Base-by-base conservation (phyloP, 768 basidiomycete species). In the Vararia minispora region DNA sequence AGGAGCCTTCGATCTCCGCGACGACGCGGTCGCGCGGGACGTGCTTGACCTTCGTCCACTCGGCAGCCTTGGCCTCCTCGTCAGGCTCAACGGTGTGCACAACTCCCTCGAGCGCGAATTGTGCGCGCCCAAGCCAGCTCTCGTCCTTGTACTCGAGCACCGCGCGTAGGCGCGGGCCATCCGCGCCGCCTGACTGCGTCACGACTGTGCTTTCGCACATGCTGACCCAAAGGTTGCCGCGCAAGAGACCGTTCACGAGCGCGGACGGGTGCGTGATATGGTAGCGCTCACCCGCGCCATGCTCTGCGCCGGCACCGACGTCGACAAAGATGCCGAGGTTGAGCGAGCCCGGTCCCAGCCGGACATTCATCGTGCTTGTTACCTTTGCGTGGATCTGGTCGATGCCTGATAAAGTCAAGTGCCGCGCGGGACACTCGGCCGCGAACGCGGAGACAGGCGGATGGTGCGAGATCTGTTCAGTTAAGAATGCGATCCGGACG, bases 71-170 rank as follows among this genome's bases (percentile, higher is more conserved):
- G 5, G 64, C 68, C 34, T 76, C 72, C n/a, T n/a, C n/a, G 37
- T 69, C 76, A 16, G 79, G 76, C 29, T 72, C 65, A 34, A 86
- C 85, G 18, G 74, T 74, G 62, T 94, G 89, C 36, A 99, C 77
- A 35, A 97, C 79, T 31, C 94, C 95, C 52, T 91, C 91, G 5
- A 86, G 45, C 30, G 81, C 61, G 66, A 82, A 94, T 45, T 84
- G 82, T 4, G 92, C 80, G 44, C 69, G 76, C 37, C 91, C 89
- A 31, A 95, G 68, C 92, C 92, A 97, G 3, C 85, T 85, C 86
- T 99, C 92, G 55, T 99, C 95, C 61, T 90, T 91, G 63, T 94
- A 98, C 52, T 92, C 88, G 41, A 95, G 74, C 48, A 98, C 69
- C 3, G 89, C 70, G 43, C 92, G 70, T 50, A 85, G 76, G 52